These are phyloP conservation scores for Pseudogymnoascus sp. DNA, from an alignment of 2,329 filamentous ascomycete species.

Conservation along the genomic window DNA sequence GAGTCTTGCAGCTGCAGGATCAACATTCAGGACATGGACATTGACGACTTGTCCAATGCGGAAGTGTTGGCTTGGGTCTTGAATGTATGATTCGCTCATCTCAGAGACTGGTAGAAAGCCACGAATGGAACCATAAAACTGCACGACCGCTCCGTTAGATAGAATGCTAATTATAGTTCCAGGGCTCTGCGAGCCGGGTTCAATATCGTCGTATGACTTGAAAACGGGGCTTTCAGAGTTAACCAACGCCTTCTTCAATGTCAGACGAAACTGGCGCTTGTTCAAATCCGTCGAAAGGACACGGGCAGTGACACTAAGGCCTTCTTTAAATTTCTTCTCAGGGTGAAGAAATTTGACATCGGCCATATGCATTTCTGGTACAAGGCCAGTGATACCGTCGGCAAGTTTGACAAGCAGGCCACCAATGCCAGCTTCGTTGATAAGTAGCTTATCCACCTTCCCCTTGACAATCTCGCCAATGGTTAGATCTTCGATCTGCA, in stretches of 20 bases:
- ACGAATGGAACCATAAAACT: conserved; percentile 78
- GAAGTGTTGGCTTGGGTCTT: conserved; percentile 84
- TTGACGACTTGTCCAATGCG: conserved; percentile 82
- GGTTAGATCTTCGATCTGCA: conserved; percentile 84
- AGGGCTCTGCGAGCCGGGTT: conserved; percentile 67
- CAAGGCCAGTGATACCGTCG: conserved; percentile 81
- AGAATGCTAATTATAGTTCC: conserved; percentile 82
- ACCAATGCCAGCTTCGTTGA: conserved; percentile 68
- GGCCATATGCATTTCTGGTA: conserved; percentile 79
- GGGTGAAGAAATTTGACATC: conserved; percentile 84
- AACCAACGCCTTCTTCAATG: conserved; percentile 87
- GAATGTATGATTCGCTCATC: conserved; percentile 96
- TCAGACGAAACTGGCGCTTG: conserved; percentile 75
- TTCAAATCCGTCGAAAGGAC: conserved; percentile 71
- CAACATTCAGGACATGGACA: conserved; percentile 76
- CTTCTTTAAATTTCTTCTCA: conserved; percentile 91
- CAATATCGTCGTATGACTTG: conserved; percentile 66
- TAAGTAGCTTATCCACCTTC: conserved; percentile 74
- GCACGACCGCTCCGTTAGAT: conserved; percentile 72
- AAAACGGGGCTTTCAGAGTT: conserved; percentile 80
- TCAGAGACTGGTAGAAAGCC: conserved; percentile 89
- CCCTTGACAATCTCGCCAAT: conserved; percentile 74
- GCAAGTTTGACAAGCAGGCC: conserved; percentile 77
- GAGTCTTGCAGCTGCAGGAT: conserved; percentile 61
- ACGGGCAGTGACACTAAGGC: conserved; percentile 73